Conservation (phyloP, 2,329 filamentous ascomycete genomes). For the Fusarium decemcellulare region DNA sequence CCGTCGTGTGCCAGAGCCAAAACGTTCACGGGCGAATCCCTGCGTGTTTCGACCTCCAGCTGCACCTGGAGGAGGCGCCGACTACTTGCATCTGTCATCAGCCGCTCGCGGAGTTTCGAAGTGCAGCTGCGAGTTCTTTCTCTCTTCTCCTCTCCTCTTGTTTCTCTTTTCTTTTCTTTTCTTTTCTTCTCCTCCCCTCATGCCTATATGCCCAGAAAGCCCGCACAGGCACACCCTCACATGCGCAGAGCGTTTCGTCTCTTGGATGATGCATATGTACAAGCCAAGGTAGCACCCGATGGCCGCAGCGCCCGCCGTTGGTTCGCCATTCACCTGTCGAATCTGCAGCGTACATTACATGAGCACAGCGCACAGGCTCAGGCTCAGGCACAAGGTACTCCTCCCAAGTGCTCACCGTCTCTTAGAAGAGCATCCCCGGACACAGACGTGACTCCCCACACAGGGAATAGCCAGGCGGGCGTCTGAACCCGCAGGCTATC, state of each 20-base stretch:
- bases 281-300: no score
- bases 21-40: slow-evolving; percentile 25
- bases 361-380: background rate
- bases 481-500: no score
- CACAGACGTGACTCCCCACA: slow-evolving; percentile 2
- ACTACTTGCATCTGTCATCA: slow-evolving; percentile 28
- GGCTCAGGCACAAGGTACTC: background rate
- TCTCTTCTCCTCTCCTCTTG: background rate
- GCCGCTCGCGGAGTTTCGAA: background rate
- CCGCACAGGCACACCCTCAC: slow-evolving; percentile 3
- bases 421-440: background rate
- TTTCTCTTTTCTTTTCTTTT: background rate
- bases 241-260: no score
- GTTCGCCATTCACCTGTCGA: slow-evolving; percentile 6
- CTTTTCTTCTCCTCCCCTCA: background rate
- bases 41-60: slow-evolving; percentile 31
- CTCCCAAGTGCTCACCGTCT: slow-evolving; percentile 5
- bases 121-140: background rate
- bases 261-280: no score
- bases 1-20: slow-evolving; percentile 30
- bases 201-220: background rate
- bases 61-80: slow-evolving; percentile 7
- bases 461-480: background rate
- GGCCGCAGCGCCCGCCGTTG: background rate
- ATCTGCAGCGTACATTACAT: slow-evolving; percentile 1